phyloP scores from a whole-genome alignment of 495 filamentous ascomycete species.

The Penicillium simplicissimum region DNA sequence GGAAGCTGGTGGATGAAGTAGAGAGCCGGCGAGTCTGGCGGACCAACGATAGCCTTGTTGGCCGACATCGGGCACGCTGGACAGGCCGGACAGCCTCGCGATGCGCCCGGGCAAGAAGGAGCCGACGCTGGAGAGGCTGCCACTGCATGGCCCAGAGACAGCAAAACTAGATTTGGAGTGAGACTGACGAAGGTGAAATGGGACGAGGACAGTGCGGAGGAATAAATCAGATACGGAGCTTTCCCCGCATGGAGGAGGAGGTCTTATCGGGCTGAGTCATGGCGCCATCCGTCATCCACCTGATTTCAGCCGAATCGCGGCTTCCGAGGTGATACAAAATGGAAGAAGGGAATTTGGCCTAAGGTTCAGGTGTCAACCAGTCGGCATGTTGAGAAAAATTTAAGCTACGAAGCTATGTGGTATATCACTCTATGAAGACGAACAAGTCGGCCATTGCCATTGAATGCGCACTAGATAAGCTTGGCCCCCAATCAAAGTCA shows the following conservation, averaged over 20 bases:
- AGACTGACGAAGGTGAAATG: not conserved
- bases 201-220: constrained; percentile 10
- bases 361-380: no score
- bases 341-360: no score
- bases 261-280: constrained; percentile 36
- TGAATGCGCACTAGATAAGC: not conserved
- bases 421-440: no score
- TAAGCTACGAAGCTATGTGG: no score
- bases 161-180: not conserved
- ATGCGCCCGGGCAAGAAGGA: constrained; percentile 18
- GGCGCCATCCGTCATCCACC: not conserved
- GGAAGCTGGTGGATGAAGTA: constrained; percentile 36
- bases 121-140: constrained; percentile 24
- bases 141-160: constrained; percentile 23
- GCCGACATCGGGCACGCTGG: constrained; percentile 21
- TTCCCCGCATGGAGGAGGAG: constrained; percentile 29
- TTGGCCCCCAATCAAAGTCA: not conserved
- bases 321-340: not conserved
- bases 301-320: not conserved
- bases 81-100: constrained; percentile 17
- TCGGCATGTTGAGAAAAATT: no score
- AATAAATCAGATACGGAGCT: constrained; percentile 29
- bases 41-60: constrained; percentile 6
- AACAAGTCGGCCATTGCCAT: no score
- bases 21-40: constrained; percentile 25